Evolutionary conservation across 495 filamentous ascomycete genomes (phyloP).

Genomic region (Penicillium herquei): DNA sequence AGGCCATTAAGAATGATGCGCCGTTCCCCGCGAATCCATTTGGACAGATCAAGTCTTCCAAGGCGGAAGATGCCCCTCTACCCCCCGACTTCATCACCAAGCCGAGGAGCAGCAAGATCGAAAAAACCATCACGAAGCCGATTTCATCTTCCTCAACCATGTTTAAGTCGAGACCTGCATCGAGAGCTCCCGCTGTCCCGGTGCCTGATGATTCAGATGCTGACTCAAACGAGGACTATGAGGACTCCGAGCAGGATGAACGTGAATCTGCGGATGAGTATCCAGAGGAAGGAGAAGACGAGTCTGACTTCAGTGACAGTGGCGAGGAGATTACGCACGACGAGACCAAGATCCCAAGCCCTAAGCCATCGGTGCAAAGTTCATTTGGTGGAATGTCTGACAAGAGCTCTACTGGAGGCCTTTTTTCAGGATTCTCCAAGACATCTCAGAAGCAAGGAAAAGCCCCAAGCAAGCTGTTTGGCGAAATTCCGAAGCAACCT

Average conservation of each 20-base stretch:
- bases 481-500: slow-evolving; percentile 59
- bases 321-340: slow-evolving; percentile 59
- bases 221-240: not conserved
- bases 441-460: slow-evolving; percentile 15
- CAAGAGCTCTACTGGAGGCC: slow-evolving; percentile 37
- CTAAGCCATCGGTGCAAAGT: slow-evolving; percentile 61
- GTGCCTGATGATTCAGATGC: slow-evolving; percentile 29
- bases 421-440: slow-evolving; percentile 40
- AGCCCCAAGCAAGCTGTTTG: slow-evolving; percentile 54
- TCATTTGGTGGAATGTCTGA: slow-evolving; percentile 56
- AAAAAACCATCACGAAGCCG: no score
- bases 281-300: slow-evolving; percentile 27
- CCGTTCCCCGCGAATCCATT: no score
- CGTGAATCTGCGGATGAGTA: slow-evolving; percentile 8
- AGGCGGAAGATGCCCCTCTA: slow-evolving; percentile 53
- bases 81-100: slow-evolving; percentile 53
- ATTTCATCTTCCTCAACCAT: no score
- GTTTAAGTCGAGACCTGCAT: no score
- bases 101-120: slow-evolving; percentile 23
- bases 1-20: no score
- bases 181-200: slow-evolving; percentile 12
- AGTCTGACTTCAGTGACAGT: slow-evolving; percentile 39
- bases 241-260: not conserved
- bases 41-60: slow-evolving; percentile 22
- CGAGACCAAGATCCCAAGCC: slow-evolving; percentile 40